phyloP scores from a whole-genome alignment of 2,329 filamentous ascomycete genomes.

The Raffaelea albimanens region DNA sequence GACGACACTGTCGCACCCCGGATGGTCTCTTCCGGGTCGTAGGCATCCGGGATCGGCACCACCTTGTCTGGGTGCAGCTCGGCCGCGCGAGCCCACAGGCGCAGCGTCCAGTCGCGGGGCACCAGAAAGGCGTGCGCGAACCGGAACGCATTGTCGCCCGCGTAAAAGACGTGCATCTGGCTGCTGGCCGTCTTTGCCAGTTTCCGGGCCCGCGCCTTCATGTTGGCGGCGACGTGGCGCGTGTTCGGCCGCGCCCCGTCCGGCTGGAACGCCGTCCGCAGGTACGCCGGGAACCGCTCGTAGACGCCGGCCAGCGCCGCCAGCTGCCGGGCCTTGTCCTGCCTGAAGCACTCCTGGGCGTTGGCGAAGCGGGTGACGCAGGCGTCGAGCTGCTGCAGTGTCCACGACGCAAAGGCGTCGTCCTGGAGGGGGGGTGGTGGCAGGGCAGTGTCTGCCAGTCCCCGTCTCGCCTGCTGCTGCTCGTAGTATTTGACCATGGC shows the following conservation, averaged over 20 bases:
- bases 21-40: background rate
- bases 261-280: no score
- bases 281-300: background rate
- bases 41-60: background rate
- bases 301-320: background rate
- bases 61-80: background rate
- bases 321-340: background rate
- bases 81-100: background rate
- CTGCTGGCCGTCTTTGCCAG: no score
- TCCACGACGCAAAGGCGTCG: background rate
- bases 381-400: background rate
- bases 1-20: background rate
- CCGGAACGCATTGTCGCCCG: background rate
- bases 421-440: no score
- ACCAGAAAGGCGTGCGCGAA: background rate
- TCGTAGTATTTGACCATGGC: background rate
- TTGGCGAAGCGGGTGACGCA: background rate
- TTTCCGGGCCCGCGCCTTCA: no score
- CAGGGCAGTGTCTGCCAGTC: no score
- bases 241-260: no score
- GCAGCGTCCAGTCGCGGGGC: background rate
- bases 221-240: no score
- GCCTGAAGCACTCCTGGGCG: background rate
- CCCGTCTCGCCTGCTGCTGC: background rate
- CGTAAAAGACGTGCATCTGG: background rate